Percentiles rank a stretch among this genome's conserved stretches.
Conservation (phyloP, 2,329 filamentous ascomycete genomes). For the Cladosporium oxysporum region DNA sequence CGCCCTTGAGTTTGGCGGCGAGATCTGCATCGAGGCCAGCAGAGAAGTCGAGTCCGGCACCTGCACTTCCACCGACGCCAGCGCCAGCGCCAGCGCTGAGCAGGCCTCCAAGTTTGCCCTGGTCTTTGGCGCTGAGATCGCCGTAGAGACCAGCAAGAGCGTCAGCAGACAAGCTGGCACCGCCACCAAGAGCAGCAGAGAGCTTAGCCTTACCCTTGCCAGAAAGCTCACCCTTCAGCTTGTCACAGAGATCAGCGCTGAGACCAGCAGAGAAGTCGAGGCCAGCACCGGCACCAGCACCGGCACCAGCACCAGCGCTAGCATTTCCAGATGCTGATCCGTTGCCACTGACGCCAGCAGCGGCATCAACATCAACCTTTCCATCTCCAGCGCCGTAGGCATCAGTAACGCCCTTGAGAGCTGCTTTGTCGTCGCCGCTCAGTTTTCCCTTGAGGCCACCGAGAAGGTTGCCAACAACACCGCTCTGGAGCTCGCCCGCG, state of each 20-base stretch:
- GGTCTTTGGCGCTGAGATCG: background rate
- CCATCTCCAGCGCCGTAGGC: slow-evolving; percentile 14
- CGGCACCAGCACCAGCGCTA: no score
- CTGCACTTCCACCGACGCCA: background rate
- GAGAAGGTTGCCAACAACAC: slow-evolving; percentile 27
- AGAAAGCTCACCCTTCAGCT: slow-evolving; percentile 2
- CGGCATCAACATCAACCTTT: background rate
- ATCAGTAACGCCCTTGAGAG: slow-evolving; percentile 2
- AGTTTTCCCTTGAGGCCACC: slow-evolving; percentile 21
- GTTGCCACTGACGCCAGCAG: background rate
- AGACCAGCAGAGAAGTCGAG: slow-evolving; percentile 10
- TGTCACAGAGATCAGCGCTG: background rate
- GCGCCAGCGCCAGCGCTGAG: background rate
- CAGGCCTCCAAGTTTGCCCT: background rate
- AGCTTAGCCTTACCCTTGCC: slow-evolving; percentile 11
- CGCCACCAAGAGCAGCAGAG: background rate
- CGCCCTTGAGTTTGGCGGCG: background rate
- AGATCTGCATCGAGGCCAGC: background rate
- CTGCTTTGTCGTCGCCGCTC: background rate
- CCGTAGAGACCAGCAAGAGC: slow-evolving; percentile 7
- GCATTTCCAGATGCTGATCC: background rate
- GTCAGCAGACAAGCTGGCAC: background rate
- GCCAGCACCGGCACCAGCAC: background rate
- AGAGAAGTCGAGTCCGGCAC: slow-evolving; percentile 1
- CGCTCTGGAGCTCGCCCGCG: background rate